These are phyloP conservation scores for Xylariomycetidae sp. DNA, from an alignment of 2,329 filamentous ascomycete species.

Conservation along the genomic window DNA sequence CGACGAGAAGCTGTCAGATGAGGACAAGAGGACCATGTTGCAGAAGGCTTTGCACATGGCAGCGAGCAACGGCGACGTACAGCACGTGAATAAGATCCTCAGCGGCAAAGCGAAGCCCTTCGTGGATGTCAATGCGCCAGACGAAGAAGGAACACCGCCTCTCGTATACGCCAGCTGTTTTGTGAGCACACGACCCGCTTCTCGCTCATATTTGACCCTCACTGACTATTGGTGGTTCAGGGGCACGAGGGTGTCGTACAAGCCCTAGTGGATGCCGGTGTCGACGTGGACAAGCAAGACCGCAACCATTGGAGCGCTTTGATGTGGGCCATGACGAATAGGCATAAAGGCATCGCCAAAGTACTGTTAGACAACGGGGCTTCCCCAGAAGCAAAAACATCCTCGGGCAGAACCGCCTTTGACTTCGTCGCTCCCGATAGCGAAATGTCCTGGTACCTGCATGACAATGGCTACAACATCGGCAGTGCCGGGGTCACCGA, in stretches of 20 bases:
- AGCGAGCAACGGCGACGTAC: conserved; percentile 89
- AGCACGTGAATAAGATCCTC: conserved; percentile 71
- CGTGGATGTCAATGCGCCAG: conserved; percentile 79
- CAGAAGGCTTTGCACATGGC: conserved; percentile 92
- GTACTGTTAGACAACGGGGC: conserved; percentile 86
- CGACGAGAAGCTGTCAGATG: conserved; percentile 65
- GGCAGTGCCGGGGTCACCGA: conserved; percentile 73
- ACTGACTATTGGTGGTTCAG: conserved; percentile 33
- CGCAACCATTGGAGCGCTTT: conserved; percentile 95
- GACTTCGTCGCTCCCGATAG: conserved; percentile 94
- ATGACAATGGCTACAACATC: conserved; percentile 88
- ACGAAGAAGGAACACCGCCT: conserved; percentile 93
- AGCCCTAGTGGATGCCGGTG: conserved; percentile 76
- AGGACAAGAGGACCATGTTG: conserved; percentile 72
- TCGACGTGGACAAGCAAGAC: conserved; percentile 87
- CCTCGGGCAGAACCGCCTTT: conserved; percentile 85
- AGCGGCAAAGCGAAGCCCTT: conserved; percentile 66
- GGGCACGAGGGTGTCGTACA: conserved; percentile 86
- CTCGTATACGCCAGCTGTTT: conserved; percentile 98
- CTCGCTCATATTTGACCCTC: conserved; percentile 6
- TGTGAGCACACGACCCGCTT: conserved; percentile 45
- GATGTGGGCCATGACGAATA: conserved; percentile 99
- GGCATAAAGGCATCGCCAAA: conserved; percentile 94
- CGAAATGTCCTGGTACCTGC: conserved; percentile 92
- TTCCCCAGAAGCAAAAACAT: conserved; percentile 93